phyloP scores from a whole-genome alignment of 768 basidiomycete species.

The Pholiota molesta region DNA sequence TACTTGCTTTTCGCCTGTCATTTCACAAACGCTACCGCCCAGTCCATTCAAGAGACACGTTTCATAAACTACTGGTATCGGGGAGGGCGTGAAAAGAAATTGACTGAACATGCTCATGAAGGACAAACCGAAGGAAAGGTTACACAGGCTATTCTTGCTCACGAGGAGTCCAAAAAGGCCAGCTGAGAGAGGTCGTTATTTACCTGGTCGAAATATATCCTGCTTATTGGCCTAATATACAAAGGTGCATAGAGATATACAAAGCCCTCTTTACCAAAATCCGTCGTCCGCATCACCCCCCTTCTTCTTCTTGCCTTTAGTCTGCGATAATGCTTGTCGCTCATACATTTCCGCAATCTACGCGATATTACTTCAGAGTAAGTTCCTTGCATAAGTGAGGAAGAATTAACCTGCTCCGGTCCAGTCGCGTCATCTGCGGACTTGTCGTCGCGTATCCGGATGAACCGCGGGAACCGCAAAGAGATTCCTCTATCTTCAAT shows the following conservation, averaged over 20 bases:
- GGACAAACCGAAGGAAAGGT: constrained; percentile 42
- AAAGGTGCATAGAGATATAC: constrained; percentile 27
- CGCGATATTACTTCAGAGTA: background rate
- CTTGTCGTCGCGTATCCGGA: constrained; percentile 93
- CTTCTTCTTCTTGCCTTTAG: constrained; percentile 69
- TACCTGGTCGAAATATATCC: constrained; percentile 5
- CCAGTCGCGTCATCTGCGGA: constrained; percentile 89
- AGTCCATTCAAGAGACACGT: constrained; percentile 79
- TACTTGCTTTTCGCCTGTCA: constrained; percentile 96
- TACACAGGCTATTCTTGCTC: constrained; percentile 52
- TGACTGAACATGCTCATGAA: constrained; percentile 33
- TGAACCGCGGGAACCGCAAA: constrained; percentile 93
- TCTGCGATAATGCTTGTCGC: constrained; percentile 81
- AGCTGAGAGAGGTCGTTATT: constrained; percentile 21
- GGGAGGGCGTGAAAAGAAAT: constrained; percentile 81
- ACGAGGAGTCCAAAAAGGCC: constrained; percentile 43
- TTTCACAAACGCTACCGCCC: constrained; percentile 86
- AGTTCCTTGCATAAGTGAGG: background rate
- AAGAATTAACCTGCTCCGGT: constrained; percentile 76
- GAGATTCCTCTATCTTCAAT: constrained; percentile 92
- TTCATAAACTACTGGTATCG: constrained; percentile 92
- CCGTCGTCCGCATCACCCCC: constrained; percentile 73
- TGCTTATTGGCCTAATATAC: constrained; percentile 26
- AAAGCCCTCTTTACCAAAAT: constrained; percentile 62
- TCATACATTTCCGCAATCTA: constrained; percentile 96